Evolutionary conservation across 768 basidiomycete species (phyloP), one percentile per base, ranked within the genome.

Genomic region (Thelephora ganbajun): DNA sequence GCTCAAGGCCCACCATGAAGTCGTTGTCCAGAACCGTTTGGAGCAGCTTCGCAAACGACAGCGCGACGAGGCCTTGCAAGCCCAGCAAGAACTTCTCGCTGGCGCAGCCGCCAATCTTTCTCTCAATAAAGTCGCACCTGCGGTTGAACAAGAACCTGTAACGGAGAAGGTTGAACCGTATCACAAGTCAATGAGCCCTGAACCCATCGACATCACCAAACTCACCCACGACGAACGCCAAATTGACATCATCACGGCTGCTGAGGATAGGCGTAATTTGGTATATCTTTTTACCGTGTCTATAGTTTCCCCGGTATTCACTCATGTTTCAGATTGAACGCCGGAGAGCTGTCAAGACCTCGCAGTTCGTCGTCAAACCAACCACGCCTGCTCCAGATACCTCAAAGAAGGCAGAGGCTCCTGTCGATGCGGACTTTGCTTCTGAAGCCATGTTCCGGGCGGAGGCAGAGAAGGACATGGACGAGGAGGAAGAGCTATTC

Each of bases 21-120:
- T 98, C 23, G 93, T 98, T 11, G 88, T 99, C 46, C 82, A 88
- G 48, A 99, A 99, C 61, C 78, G 96, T 37, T 70, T 99, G 12
- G 96, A 98, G 58, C 92, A 98, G 57, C 77, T 99, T 45, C 86
- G 96, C 47, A 92, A 92, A 62, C 77, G 83, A 45, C 96, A 99
- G 64, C 76, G 96, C 49, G 94, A 98, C 57, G 96, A 98, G 62
- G 96, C 96, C 2, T 62, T 93, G 43, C 86, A 87, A 55, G 91
- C 92, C 0, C 91, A 96, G 57, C 84, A 91, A 61, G 94, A 99
- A 59, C 68, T 87, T 39, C 70, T 86, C 47, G 84, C 86, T 30
- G 86, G 83, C 41, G 87, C 88, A 47, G 79, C 74, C 34, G 76
- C 70, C 46, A 70, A 73, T 22, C 79, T 74, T 2, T 74, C 72